Evolutionary conservation across 2,329 filamentous ascomycete species (phyloP), one percentile per base, ranked within the genome.

Genomic region (Pestalotiopsis sp.): DNA sequence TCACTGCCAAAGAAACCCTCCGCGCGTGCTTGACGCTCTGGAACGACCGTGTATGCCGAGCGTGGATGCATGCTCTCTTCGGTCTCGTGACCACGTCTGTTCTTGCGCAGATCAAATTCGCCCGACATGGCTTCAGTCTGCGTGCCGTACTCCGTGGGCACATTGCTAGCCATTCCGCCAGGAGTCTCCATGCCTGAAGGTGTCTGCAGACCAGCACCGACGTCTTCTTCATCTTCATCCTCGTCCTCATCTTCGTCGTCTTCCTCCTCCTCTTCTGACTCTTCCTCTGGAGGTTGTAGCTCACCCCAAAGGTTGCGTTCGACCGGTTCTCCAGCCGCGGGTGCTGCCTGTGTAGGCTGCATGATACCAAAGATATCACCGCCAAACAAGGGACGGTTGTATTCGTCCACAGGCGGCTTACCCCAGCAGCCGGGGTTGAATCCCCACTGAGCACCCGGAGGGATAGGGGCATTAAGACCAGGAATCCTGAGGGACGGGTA

Each of bases 1-100:
- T 98, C 95, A 74, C 93, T 95, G 74, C 96, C 96, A 78, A 99
- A 98, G 88, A 99, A 98, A 60, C 96, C 96, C 74, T 95, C 92
- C 4, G 93, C 90, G 65, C 92, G 90, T 25, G 95, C 91, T 77
- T 95, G 91, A 68, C 93, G 92, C 82, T 99, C 95, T 12, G 94
- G 94, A 25, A 99, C 88, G 62, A 99, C 91, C 23, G 94, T 94
- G 80, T 96, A 97, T 17, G 96, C 94, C 25, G 91, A 91, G 71
- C 93, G 91, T 7, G 93, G 93, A 49, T 89, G 86, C 0, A 90
- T 89, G 70, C 83, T 85, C 68, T 97, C 94, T 78, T 98, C 95
- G 0, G 95, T 97, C 75, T 98, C 94, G 69, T 90, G 95, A 66
- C 94, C 95, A 69, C 92, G 89, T 69, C 92, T 89, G 74, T 91